Conservation (phyloP, 768 basidiomycete species). For the Collybia sp. region DNA sequence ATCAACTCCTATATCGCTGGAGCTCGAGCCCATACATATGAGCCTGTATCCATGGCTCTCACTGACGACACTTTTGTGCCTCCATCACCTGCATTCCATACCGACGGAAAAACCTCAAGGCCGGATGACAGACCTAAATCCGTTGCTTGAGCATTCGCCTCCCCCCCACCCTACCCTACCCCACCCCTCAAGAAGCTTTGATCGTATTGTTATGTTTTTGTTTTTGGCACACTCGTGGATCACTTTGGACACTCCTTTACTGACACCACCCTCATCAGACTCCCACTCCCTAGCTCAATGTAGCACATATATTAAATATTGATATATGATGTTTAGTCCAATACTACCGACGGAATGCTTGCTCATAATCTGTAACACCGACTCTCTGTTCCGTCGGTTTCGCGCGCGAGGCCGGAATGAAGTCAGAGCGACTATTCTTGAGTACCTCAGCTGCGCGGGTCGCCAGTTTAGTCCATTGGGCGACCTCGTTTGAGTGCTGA, state of each 20-base stretch:
- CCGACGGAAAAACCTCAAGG: conserved; percentile 25
- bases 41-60: conserved; percentile 68
- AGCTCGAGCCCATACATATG: conserved; percentile 44
- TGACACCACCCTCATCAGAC: no score
- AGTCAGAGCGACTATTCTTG: conserved; percentile 3
- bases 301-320: no score
- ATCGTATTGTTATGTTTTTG: background rate
- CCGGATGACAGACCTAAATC: conserved; percentile 41
- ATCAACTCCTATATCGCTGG: conserved; percentile 37
- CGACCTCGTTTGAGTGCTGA: conserved; percentile 14
- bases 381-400: conserved; percentile 5
- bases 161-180: background rate
- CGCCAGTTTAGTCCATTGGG: conserved; percentile 22
- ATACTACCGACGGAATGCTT: conserved; percentile 5
- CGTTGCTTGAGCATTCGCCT: conserved; percentile 23
- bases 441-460: conserved; percentile 11
- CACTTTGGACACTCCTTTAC: background rate
- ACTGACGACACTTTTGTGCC: conserved; percentile 57
- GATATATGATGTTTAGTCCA: no score
- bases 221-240: background rate
- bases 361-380: conserved; percentile 5
- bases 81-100: conserved; percentile 55
- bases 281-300: no score
- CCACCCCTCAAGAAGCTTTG: background rate
- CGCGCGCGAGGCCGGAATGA: conserved; percentile 10